Evolutionary conservation across 2,329 filamentous ascomycete species (phyloP), one percentile per base, ranked within the genome.

Genomic region (Metarhizium humberi): DNA sequence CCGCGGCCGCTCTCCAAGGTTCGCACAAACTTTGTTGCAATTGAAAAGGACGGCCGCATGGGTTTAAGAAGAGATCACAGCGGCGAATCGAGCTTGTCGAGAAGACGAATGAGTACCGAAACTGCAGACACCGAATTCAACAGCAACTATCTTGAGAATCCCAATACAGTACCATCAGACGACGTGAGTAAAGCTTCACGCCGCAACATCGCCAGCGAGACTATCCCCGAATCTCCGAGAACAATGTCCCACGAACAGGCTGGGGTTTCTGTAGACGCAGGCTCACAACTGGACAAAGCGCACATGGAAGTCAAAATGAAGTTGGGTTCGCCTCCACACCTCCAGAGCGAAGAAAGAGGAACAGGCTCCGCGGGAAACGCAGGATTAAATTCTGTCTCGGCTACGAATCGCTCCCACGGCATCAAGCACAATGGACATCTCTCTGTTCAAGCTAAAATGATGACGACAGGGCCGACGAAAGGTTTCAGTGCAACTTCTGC

Each of bases 1-100:
- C 80, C 82, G 36, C 77, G 86, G 63, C 87, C 84, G 29, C 78
- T 90, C 45, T 89, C 87, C 59, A 89, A 87, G 70, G 84, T 91
- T 47, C 81, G 87, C 61, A 87, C 87, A 42, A 88, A 76, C 67
- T 92, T 92, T 67, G 80, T 92, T 53, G 81, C 86, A 18, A 79
- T 92, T 49, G 86, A 90, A 66, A 82, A 82, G 59, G 79, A 82
- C 69, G 80, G 81, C 54, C 73, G 77, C 48, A 72, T 83, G 61
- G 80, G 80, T 49, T 68, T 84, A 34, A 75, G 72, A 63, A 63
- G 70, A 64, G 67, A 73, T 38, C 62, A 63, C 36, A 73, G 71
- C 59, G 65, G 66, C 60, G 69, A 72, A 58, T 68, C 70, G n/a
- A 72, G 67, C 55, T 57, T 68, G 36, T 73, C 71, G 10, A 64